Conservation (phyloP, 169 alveolate genomes). For the Cystoisospora suis region DNA sequence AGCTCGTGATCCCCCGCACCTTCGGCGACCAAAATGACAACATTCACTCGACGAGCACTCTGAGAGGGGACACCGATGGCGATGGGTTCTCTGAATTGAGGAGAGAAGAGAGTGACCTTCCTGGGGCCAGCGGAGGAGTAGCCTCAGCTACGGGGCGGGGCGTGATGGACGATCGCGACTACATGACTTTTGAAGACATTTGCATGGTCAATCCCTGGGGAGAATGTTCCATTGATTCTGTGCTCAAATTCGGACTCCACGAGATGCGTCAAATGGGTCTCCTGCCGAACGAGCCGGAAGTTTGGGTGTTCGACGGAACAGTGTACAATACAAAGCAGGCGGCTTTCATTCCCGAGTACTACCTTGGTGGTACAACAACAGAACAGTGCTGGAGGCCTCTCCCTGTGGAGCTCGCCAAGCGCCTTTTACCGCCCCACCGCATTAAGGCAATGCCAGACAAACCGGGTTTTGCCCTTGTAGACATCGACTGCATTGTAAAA, state of each 20-base stretch:
- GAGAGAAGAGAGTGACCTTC: background rate
- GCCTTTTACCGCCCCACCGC: slow-evolving; percentile 66
- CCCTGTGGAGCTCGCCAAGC: slow-evolving; percentile 69
- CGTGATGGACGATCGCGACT: slow-evolving; percentile 60
- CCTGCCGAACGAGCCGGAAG: slow-evolving; percentile 71
- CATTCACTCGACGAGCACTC: slow-evolving; percentile 5
- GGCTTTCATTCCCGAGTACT: slow-evolving; percentile 76
- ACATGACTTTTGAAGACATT: slow-evolving; percentile 72
- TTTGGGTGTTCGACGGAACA: slow-evolving; percentile 74
- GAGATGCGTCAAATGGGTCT: slow-evolving; percentile 69
- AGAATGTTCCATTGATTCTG: slow-evolving; percentile 71
- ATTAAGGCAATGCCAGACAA: slow-evolving; percentile 54
- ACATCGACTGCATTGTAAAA: slow-evolving; percentile 70
- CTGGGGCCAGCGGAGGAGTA: background rate
- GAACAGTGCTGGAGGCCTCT: slow-evolving; percentile 71
- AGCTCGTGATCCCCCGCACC: slow-evolving; percentile 69
- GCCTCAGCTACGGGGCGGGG: slow-evolving; percentile 30
- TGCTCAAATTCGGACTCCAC: slow-evolving; percentile 68
- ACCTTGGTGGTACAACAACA: slow-evolving; percentile 69
- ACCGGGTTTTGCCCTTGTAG: slow-evolving; percentile 69
- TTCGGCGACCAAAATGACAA: slow-evolving; percentile 41
- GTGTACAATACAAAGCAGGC: slow-evolving; percentile 74
- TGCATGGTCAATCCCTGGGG: slow-evolving; percentile 74
- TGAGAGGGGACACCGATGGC: too few relatives aligned
- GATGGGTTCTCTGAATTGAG: background rate